Evolutionary conservation across 2,329 filamentous ascomycete genomes (phyloP), one percentile per base, ranked within the genome.

Genomic region (Plenodomus lindquistii): DNA sequence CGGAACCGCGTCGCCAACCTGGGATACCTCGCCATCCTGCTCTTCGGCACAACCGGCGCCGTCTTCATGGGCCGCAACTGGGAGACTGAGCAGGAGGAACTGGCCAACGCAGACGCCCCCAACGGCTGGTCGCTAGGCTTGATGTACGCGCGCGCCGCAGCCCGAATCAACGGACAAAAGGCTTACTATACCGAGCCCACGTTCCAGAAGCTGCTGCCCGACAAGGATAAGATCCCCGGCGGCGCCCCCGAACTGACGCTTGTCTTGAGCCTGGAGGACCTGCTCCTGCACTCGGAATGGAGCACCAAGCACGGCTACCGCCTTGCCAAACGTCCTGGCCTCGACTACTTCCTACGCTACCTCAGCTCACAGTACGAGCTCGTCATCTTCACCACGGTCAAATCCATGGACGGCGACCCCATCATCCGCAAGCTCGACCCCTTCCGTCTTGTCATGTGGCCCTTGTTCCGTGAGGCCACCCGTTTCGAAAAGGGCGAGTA

Each of bases 331-430:
- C 85, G 94, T 41, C 94, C 94, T 29, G 94, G 94, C 38, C 84
- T 95, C 53, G 94, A 99, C 76, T 99, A 99, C 78, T 99, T 99
- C 78, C 78, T 99, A 56, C 89, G 90, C 67, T 99, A 99, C 73
- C 82, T 99, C 40, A 93, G 89, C 75, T 92, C 97, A 73, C 97
- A 99, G 81, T 99, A 97, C 70, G 94, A 99, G 74, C 81, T 99
- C 45, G 94, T 97, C 43, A 85, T 99, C 57, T 99, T 97, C 77
- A 99, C 94, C 24, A 89, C 84, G 34, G 87, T 94, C 39, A 91
- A 93, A 0, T 90, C 86, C 66, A 86, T 85, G 66, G 88, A 90
- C 69, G 93, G 86, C 21, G 91, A 97, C 61, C 90, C 91, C 19
- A 82, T 99, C 42, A 84, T 97, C 59, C 86, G 90, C 66, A 99